Base-by-base conservation (phyloP, 2,329 filamentous ascomycete species). In the Paecilomyces dactylethromorphus region DNA sequence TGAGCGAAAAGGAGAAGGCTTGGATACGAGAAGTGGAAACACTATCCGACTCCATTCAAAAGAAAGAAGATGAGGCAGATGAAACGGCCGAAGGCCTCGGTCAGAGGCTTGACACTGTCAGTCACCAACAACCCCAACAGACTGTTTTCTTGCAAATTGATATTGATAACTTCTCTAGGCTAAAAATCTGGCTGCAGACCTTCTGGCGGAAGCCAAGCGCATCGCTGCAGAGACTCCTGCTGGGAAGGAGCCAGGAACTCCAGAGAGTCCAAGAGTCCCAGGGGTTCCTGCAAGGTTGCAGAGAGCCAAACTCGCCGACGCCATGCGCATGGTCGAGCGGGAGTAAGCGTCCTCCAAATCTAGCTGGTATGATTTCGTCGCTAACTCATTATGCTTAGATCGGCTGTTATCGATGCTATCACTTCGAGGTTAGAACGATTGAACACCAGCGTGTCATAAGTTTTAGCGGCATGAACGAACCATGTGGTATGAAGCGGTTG, bases 301-400 rank as follows among this genome's bases (percentile, higher is more conserved):
- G 60, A 75, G 74, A 39, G 75, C 76, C 35, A 78, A 75, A 66
- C 69, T 81, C 54, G 70, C 71, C 1, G 77, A 81, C 65, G 79
- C 79, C 5, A 79, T 79, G 77, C 72, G 68, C 49, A 76, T 81
- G 77, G 76, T 81, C 53, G 79, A 81, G 59, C 70, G 78, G 72
- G 79, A 81, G 76, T 77, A 59, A 61, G 75, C 70, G 49, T 15
- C 22, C 22, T 29, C 33, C 24, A 11, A 26, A 31, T n/a, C n/a
- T 29, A 7, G 32, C 56, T 15, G 8, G 21, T 53, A 1, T 51
- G n/a, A 51, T 22, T 53, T 24, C 31, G 24, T 50, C 29, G 18
- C 57, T 64, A 58, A 69, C 57, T 59, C 56, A 10, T 52, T 29
- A 51, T 35, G 4, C 60, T 12, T 56, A 77, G 75, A 57, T 76